Conservation (phyloP, 2,329 filamentous ascomycete species). For the Pseudocercospora macadamiae region DNA sequence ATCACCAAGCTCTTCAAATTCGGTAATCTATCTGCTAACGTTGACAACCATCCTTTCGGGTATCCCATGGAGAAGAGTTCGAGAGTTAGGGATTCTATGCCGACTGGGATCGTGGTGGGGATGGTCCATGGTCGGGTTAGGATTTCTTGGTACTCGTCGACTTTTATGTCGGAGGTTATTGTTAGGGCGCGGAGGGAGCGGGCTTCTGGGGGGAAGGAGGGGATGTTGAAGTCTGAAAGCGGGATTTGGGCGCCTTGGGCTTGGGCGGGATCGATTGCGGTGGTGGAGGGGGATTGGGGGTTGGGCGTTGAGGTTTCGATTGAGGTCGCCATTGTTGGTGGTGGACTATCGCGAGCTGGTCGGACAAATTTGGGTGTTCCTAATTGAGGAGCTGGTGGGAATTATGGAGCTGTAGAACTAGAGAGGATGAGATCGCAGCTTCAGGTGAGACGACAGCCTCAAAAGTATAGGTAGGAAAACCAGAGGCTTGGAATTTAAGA, state of each 20-base stretch:
- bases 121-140: constrained; percentile 42
- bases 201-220: constrained; percentile 49
- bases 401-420: background rate
- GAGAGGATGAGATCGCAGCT: background rate
- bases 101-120: constrained; percentile 41
- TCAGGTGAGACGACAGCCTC: background rate
- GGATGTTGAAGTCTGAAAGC: constrained; percentile 49
- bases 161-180: constrained; percentile 54
- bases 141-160: constrained; percentile 48
- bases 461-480: background rate
- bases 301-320: background rate
- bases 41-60: constrained; percentile 47
- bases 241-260: constrained; percentile 52
- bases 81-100: constrained; percentile 50
- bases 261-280: constrained; percentile 17
- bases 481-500: background rate
- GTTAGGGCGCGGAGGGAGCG: constrained; percentile 49
- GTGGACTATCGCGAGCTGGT: too few relatives aligned
- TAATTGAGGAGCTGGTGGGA: background rate
- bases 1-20: constrained; percentile 49
- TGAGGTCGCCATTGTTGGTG: background rate
- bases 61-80: constrained; percentile 55
- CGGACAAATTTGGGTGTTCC: background rate
- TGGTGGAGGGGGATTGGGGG: constrained; percentile 1
- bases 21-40: constrained; percentile 44